phyloP scores from a whole-genome alignment of 2,329 filamentous ascomycete species.

The Didymella keratinophila region DNA sequence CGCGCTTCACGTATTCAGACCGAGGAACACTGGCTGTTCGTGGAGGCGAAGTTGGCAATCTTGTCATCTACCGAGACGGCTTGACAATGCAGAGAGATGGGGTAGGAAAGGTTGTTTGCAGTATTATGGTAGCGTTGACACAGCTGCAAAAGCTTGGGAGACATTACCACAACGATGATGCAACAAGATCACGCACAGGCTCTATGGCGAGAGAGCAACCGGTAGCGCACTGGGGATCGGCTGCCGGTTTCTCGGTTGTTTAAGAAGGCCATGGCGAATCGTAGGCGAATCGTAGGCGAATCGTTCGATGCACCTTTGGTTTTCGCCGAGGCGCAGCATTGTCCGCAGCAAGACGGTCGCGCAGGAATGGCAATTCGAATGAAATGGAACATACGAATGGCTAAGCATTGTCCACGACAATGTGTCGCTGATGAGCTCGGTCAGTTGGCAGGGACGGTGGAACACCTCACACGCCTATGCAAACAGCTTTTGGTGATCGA shows the following conservation, averaged over 20 bases:
- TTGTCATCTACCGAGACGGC: slow-evolving; percentile 37
- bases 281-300: no score
- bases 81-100: slow-evolving; percentile 35
- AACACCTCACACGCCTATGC: not conserved
- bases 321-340: not conserved
- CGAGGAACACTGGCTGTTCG: slow-evolving; percentile 36
- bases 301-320: not conserved
- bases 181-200: slow-evolving; percentile 13
- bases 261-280: slow-evolving; percentile 4
- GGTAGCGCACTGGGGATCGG: slow-evolving; percentile 23
- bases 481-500: not conserved
- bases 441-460: not conserved
- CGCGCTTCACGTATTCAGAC: slow-evolving; percentile 43
- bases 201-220: slow-evolving; percentile 23
- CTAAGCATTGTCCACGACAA: slow-evolving; percentile 6
- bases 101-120: slow-evolving; percentile 39
- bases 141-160: slow-evolving; percentile 43
- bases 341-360: not conserved
- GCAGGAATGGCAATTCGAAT: not conserved
- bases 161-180: slow-evolving; percentile 30
- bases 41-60: slow-evolving; percentile 41
- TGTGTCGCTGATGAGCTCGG: not conserved
- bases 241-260: slow-evolving; percentile 20
- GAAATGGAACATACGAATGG: not conserved
- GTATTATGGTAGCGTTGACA: slow-evolving; percentile 36